Base-by-base conservation (phyloP, 176 grass and related monocot species). In the Elymus sibiricus region DNA sequence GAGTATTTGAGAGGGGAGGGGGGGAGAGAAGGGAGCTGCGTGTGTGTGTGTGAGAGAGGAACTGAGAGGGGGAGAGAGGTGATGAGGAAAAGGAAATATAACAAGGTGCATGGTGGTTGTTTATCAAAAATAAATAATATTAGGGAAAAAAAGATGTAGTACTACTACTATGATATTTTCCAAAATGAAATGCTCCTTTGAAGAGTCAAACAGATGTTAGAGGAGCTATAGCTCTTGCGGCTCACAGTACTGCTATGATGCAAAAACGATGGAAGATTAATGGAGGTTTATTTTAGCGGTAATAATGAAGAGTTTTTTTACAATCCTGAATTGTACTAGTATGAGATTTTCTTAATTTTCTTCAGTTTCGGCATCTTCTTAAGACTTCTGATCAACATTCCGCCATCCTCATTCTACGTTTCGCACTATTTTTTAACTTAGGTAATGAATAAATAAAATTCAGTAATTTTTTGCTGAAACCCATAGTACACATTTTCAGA, bases 81-180 rank as follows among this genome's bases (percentile, higher is more conserved):
- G 85, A 82, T 13, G 86, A 89, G 65, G 82, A 64, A 68, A 84
- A 69, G 85, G 81, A 84, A 70, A 87, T 87, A 84, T 81, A 85
- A 53, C 77, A 88, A 28, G 76, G 38, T 76, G 53, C 53, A 58
- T 58, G 77, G 24, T 85, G 44, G 66, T 60, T 70, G 34, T 56
- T 87, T 84, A 79, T 77, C n/a, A 5, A 34, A 28, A 47, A 53
- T 19, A 87, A 66, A 49, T 11, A 66, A 84, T 70, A 56, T 17
- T 34, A 34, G 32, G 7, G 9, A 58, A 8, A 77, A 71, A 11
- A 3, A 10, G 35, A 1, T 58, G 53, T 58, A 19, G 5, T 5
- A 19, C 16, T 53, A 58, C 19, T 22, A 58, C 51, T 58, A 58
- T 22, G 53, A 22, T 9, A 21, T 9, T 58, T 58, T 9, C 53